Conservation (phyloP, 2,329 filamentous ascomycete genomes). For the Penicillium verrucosum region DNA sequence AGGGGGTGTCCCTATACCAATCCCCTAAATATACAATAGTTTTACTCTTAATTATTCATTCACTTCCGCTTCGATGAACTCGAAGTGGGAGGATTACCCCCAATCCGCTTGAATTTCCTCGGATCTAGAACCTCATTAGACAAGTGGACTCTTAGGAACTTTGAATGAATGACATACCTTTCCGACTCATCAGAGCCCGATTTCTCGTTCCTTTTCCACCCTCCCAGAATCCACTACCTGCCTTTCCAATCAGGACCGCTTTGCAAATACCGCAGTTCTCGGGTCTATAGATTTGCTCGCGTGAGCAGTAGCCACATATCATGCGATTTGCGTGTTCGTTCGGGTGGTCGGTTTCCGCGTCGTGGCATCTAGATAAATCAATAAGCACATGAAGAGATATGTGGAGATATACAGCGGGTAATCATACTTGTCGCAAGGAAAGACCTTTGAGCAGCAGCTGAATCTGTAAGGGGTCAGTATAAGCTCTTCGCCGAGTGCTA, state of each 20-base stretch:
- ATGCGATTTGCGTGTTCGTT: slow-evolving; percentile 82
- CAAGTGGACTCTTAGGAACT: not conserved
- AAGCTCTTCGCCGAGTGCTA: not conserved
- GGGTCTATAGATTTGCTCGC: slow-evolving; percentile 75
- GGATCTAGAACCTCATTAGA: slow-evolving; percentile 50
- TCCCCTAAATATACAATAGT: too few relatives aligned
- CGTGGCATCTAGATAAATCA: slow-evolving; percentile 61
- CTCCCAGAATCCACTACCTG: slow-evolving; percentile 75
- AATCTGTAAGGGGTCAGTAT: slow-evolving; percentile 41
- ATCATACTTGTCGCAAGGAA: slow-evolving; percentile 54
- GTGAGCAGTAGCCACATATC: slow-evolving; percentile 75
- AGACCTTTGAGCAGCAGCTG: slow-evolving; percentile 56
- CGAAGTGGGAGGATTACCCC: slow-evolving; percentile 37
- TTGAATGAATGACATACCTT: slow-evolving; percentile 42
- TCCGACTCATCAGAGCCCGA: slow-evolving; percentile 66
- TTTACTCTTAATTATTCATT: not conserved
- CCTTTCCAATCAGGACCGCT: slow-evolving; percentile 65
- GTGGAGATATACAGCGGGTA: not conserved
- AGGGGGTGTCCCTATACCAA: too few relatives aligned
- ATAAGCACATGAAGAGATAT: not conserved
- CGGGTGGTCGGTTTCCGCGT: slow-evolving; percentile 65
- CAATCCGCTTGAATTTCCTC: slow-evolving; percentile 66
- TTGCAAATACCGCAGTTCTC: slow-evolving; percentile 75
- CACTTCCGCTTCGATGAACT: slow-evolving; percentile 33
- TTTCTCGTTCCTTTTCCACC: slow-evolving; percentile 80